These are phyloP conservation scores for Cucumis variabilis DNA, from an alignment of 331 rosid species.

Conservation along the genomic window DNA sequence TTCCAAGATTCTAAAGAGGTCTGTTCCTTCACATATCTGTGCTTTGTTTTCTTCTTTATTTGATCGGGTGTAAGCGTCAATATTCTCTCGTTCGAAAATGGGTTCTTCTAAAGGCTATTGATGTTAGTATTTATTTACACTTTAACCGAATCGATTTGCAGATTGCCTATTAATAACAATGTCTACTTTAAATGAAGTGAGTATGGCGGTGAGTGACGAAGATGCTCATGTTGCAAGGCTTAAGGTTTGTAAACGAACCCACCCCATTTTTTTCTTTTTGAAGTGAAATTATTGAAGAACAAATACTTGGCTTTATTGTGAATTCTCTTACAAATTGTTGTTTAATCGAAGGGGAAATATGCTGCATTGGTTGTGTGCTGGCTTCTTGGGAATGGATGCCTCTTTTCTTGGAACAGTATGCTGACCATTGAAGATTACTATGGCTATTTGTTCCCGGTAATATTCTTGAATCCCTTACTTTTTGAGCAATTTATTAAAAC, in stretches of 20 bases:
- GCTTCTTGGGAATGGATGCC: constrained; percentile 94
- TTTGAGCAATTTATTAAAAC: neutral
- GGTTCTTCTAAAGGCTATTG: neutral
- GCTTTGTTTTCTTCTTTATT: neutral
- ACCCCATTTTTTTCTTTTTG: neutral
- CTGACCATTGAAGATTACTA: constrained; percentile 88
- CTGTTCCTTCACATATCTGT: neutral
- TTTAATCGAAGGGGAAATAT: constrained; percentile 60
- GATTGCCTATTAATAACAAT: neutral
- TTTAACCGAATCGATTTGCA: neutral
- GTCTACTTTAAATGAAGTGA: constrained; percentile 19
- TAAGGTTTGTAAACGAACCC: constrained; percentile 51
- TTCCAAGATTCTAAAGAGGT: neutral
- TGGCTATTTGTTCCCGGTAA: constrained; percentile 78
- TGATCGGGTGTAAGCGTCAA: neutral
- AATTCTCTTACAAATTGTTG: neutral
- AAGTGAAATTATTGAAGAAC: neutral
- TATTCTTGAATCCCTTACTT: neutral
- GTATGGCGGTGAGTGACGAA: constrained; percentile 42
- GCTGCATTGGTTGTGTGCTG: constrained; percentile 67
- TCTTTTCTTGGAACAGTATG: constrained; percentile 95
- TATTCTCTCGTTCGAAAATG: neutral
- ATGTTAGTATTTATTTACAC: neutral
- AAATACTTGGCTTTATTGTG: neutral
- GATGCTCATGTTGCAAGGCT: constrained; percentile 46